Conservation (phyloP, 2,329 filamentous ascomycete species). For the Fusarium vanettenii region DNA sequence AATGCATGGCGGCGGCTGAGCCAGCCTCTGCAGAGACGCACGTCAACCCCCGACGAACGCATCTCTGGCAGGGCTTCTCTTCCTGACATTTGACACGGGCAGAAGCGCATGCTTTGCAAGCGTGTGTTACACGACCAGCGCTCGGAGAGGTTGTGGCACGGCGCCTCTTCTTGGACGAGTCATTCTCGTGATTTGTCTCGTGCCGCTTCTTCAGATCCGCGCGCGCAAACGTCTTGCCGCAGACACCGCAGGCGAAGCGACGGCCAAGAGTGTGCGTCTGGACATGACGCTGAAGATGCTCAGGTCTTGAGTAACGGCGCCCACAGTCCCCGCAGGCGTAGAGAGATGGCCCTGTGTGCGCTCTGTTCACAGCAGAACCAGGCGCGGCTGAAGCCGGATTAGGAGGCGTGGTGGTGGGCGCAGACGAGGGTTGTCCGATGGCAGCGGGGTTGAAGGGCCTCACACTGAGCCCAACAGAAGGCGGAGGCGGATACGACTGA, state of each 20-base stretch:
- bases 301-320: slow-evolving; percentile 63
- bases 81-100: slow-evolving; percentile 68
- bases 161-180: slow-evolving; percentile 60
- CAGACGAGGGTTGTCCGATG: slow-evolving; percentile 5
- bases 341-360: slow-evolving; percentile 48
- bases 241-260: slow-evolving; percentile 61
- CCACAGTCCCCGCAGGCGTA: slow-evolving; percentile 66
- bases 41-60: slow-evolving; percentile 57
- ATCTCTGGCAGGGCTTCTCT: slow-evolving; percentile 64
- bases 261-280: slow-evolving; percentile 63
- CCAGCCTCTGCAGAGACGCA: slow-evolving; percentile 56
- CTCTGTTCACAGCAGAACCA: slow-evolving; percentile 12
- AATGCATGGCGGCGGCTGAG: slow-evolving; percentile 56
- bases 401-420: slow-evolving; percentile 1
- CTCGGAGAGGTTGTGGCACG: slow-evolving; percentile 58
- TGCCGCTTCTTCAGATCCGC: slow-evolving; percentile 66
- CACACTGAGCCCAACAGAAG: background rate
- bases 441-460: slow-evolving; percentile 10
- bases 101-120: slow-evolving; percentile 62
- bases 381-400: slow-evolving; percentile 5
- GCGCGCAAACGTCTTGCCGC: slow-evolving; percentile 65
- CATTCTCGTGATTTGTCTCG: slow-evolving; percentile 62
- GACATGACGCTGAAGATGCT: slow-evolving; percentile 65
- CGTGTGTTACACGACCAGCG: slow-evolving; percentile 63
- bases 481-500: slow-evolving; percentile 31